Conservation (phyloP, 495 filamentous ascomycete species). For the Neurospora tetrasperma region DNA sequence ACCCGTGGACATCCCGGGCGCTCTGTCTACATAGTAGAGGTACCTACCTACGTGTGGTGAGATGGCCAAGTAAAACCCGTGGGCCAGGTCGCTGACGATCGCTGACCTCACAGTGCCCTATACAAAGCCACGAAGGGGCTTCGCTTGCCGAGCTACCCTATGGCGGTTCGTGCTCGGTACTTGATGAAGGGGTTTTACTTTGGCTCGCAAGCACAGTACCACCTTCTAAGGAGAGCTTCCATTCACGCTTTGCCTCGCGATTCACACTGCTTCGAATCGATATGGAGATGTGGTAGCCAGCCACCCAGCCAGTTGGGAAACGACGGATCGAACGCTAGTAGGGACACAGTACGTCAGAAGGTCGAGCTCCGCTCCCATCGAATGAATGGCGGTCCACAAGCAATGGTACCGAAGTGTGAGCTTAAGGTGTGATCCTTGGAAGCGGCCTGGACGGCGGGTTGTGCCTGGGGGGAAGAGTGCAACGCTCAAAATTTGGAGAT, state of each 20-base stretch:
- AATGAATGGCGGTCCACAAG: not conserved
- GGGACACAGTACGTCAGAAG: constrained; percentile 2
- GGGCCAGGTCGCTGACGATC: too few species aligned
- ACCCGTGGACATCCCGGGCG: not conserved
- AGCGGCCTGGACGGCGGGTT: not conserved
- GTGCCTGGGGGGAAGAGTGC: not conserved
- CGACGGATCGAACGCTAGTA: constrained; percentile 1
- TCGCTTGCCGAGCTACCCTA: too few species aligned
- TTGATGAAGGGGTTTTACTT: too few species aligned
- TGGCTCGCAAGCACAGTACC: too few species aligned
- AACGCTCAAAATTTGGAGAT: not conserved
- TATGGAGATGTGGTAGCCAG: not conserved
- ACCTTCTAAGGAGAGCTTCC: not conserved
- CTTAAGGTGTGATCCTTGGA: not conserved
- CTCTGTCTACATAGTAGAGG: not conserved
- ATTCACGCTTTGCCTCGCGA: not conserved
- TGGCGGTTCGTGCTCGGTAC: too few species aligned
- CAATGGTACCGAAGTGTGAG: not conserved
- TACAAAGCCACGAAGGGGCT: too few species aligned
- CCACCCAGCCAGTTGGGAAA: not conserved
- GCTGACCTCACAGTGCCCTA: too few species aligned
- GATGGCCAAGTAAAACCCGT: too few species aligned
- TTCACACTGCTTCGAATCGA: not conserved
- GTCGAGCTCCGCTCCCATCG: not conserved
- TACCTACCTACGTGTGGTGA: too few species aligned